These are phyloP conservation scores for Gossypium davidsonii DNA, from an alignment of 441 rosid species.

Conservation along the genomic window DNA sequence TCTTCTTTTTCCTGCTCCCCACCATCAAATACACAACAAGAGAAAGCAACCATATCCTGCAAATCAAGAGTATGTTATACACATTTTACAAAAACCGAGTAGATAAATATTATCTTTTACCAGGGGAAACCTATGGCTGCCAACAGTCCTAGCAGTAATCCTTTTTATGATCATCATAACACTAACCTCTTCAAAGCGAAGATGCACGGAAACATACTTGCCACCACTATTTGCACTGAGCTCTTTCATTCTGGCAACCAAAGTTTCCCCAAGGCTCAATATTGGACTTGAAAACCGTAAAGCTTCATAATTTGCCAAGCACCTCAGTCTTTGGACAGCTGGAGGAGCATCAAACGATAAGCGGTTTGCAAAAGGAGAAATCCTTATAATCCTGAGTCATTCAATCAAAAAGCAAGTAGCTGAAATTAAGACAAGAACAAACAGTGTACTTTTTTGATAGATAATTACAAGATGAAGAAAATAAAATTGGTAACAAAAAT, in stretches of 20 bases:
- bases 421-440: constrained; percentile 15
- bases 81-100: constrained; percentile 9
- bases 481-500: neutral
- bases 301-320: constrained; percentile 94
- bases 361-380: constrained; percentile 98
- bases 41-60: constrained; percentile 99
- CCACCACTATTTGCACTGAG: constrained; percentile 67
- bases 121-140: neutral
- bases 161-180: neutral
- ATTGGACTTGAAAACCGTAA: constrained; percentile 73
- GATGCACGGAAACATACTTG: constrained; percentile 92
- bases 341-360: constrained; percentile 96
- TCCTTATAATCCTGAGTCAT: constrained; percentile 79
- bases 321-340: constrained; percentile 84
- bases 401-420: constrained; percentile 19
- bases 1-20: constrained; percentile 78
- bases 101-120: neutral
- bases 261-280: constrained; percentile 62
- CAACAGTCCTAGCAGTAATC: neutral
- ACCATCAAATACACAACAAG: constrained; percentile 98
- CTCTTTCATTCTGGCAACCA: constrained; percentile 92
- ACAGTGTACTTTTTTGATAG: neutral
- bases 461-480: neutral
- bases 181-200: constrained; percentile 98
- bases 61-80: constrained; percentile 9